A percentile compares a stretch with the other conserved stretches of the same genome.
phyloP scores from a whole-genome alignment of 2,329 filamentous ascomycete genomes.

The Nothophoma quercina region DNA sequence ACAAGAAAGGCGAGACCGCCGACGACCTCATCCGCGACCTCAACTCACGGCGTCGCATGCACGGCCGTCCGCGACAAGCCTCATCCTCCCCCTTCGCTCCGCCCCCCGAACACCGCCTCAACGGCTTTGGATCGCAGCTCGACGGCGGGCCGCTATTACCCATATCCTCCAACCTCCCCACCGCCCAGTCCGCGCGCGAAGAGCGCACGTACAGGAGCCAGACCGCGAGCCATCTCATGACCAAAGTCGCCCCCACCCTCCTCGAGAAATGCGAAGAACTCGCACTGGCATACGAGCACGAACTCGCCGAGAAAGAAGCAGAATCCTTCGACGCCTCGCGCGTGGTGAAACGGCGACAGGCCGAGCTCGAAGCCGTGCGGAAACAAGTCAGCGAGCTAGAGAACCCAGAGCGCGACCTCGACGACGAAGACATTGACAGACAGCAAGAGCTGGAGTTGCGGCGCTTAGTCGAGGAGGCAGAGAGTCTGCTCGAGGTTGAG shows the following conservation, averaged over 20 bases:
- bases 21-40: constrained; percentile 80
- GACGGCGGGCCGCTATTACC: constrained; percentile 37
- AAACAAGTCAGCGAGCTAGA: constrained; percentile 66
- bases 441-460: constrained; percentile 50
- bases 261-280: constrained; percentile 56
- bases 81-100: constrained; percentile 72
- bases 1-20: constrained; percentile 81
- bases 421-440: constrained; percentile 43
- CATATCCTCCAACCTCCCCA: constrained; percentile 36
- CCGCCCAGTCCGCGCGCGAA: constrained; percentile 29
- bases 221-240: constrained; percentile 65
- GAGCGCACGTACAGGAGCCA: constrained; percentile 51
- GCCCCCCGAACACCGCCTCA: constrained; percentile 44
- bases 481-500: constrained; percentile 54
- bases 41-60: constrained; percentile 73
- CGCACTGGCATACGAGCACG: constrained; percentile 69
- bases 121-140: constrained; percentile 31
- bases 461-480: constrained; percentile 49
- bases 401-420: constrained; percentile 34
- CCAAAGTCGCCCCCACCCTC: constrained; percentile 66
- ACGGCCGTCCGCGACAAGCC: constrained; percentile 66
- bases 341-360: constrained; percentile 66
- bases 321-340: constrained; percentile 57
- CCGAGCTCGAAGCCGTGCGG: constrained; percentile 69
- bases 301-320: constrained; percentile 74